These are phyloP conservation scores for Thecaphora thlaspeos DNA, from an alignment of 1,284 basidiomycete species.

Conservation along the genomic window DNA sequence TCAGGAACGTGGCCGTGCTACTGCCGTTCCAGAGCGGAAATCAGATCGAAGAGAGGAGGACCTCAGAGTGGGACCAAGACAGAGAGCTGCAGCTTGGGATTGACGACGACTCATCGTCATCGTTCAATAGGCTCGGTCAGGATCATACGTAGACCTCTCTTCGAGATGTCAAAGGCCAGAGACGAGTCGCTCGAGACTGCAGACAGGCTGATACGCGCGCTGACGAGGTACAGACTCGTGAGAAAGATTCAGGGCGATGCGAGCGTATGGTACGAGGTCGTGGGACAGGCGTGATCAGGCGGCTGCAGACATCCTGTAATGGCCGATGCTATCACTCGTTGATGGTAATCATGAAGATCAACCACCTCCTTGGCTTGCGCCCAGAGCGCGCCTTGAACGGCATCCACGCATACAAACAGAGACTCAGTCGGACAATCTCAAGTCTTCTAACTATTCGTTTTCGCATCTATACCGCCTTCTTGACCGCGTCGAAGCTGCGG, in stretches of 20 bases:
- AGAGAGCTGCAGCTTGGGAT: too few relatives aligned
- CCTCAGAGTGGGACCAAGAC: too few relatives aligned
- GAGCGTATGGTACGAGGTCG: constrained; percentile 19
- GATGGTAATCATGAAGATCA: too few relatives aligned
- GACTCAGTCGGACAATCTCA: too few relatives aligned
- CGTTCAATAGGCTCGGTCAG: neutral
- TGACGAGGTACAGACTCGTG: constrained; percentile 14
- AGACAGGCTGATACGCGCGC: constrained; percentile 8
- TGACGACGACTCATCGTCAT: too few relatives aligned
- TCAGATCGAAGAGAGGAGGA: too few relatives aligned
- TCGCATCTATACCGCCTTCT: neutral
- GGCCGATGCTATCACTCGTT: too few relatives aligned
- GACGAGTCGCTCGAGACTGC: constrained; percentile 25
- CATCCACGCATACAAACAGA: too few relatives aligned
- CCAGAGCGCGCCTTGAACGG: too few relatives aligned
- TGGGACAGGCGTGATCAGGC: constrained; percentile 6
- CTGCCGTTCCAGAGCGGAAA: neutral
- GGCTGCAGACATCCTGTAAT: too few relatives aligned
- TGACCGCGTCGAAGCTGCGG: constrained; percentile 23
- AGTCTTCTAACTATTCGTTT: too few relatives aligned
- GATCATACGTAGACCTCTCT: constrained; percentile 18
- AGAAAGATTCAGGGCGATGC: constrained; percentile 6
- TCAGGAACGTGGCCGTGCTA: neutral
- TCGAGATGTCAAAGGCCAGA: constrained; percentile 4
- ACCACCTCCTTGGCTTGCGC: too few relatives aligned